These are phyloP conservation scores for Pleurotus platypus DNA, from an alignment of 768 basidiomycete species.

Conservation along the genomic window DNA sequence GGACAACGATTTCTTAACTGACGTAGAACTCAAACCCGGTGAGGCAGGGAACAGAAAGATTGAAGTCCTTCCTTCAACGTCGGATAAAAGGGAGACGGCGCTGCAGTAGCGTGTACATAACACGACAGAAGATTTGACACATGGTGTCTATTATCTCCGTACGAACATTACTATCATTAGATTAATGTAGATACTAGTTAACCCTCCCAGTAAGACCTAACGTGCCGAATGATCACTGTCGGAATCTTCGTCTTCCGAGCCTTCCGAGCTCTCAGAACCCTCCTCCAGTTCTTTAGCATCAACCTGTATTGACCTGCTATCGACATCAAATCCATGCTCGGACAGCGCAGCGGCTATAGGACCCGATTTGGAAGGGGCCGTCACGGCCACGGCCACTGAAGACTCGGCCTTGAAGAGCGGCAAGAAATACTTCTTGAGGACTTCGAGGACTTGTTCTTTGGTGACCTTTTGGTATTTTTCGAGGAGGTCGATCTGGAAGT, in stretches of 20 bases:
- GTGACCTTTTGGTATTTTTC: conserved; percentile 78
- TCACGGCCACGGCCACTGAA: conserved; percentile 79
- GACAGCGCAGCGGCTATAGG: conserved; percentile 64
- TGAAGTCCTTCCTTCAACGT: conserved; percentile 40
- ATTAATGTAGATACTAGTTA: conserved; percentile 9
- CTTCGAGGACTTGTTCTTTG: conserved; percentile 68
- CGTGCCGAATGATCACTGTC: conserved; percentile 26
- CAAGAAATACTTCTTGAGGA: conserved; percentile 71
- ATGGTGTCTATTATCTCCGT: background rate
- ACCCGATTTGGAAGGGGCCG: conserved; percentile 75
- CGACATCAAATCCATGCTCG: conserved; percentile 73
- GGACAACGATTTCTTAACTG: conserved; percentile 81
- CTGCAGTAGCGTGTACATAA: background rate
- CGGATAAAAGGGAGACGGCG: no score
- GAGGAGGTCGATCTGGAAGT: conserved; percentile 72
- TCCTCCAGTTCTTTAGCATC: conserved; percentile 49
- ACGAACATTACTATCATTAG: conserved; percentile 7
- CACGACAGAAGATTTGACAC: background rate
- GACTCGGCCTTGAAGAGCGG: conserved; percentile 78
- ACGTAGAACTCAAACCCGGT: conserved; percentile 79
- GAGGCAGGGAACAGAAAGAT: conserved; percentile 65
- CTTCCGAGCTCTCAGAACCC: conserved; percentile 24
- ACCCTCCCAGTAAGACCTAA: background rate
- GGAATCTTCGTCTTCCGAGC: conserved; percentile 29
- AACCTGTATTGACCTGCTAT: conserved; percentile 63